Conservation (phyloP, 129 eudicot genomes). For the Pittosporum tobira region DNA sequence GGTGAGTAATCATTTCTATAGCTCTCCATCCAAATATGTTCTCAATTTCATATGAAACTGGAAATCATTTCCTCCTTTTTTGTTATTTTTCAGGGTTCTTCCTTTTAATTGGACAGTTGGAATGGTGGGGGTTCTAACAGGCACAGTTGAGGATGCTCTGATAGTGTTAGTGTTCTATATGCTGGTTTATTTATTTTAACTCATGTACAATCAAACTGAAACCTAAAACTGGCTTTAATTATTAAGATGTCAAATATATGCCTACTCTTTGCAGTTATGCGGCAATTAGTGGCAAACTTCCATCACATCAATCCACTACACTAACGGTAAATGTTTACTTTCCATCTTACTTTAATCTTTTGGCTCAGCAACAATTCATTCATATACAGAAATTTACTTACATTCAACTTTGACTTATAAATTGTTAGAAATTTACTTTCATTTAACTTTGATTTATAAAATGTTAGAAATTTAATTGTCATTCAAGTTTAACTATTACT, state of each 20-base stretch:
- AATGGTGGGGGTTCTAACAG: constrained; percentile 89
- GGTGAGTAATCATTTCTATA: constrained; percentile 32
- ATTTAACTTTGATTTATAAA: too few species aligned
- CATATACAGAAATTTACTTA: background rate
- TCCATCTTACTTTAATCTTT: background rate
- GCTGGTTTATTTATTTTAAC: background rate
- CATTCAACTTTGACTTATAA: too few species aligned
- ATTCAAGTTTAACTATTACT: too few species aligned
- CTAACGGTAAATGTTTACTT: constrained; percentile 29
- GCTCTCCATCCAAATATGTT: background rate
- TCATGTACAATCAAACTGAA: background rate
- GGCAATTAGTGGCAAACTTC: constrained; percentile 61
- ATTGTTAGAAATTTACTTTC: too few species aligned
- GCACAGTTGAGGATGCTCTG: constrained; percentile 88
- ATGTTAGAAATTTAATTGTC: too few species aligned
- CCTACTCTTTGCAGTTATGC: constrained; percentile 56
- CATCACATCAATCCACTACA: constrained; percentile 26
- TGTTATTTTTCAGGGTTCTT: constrained; percentile 52
- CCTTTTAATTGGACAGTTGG: constrained; percentile 96
- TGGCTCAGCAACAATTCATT: background rate
- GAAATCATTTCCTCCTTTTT: background rate
- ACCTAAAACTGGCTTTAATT: background rate
- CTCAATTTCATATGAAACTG: background rate
- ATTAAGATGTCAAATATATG: background rate
- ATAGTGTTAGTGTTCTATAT: constrained; percentile 47